Base-by-base conservation (phyloP, 1,284 basidiomycete species). In the Leccinum subatratum region DNA sequence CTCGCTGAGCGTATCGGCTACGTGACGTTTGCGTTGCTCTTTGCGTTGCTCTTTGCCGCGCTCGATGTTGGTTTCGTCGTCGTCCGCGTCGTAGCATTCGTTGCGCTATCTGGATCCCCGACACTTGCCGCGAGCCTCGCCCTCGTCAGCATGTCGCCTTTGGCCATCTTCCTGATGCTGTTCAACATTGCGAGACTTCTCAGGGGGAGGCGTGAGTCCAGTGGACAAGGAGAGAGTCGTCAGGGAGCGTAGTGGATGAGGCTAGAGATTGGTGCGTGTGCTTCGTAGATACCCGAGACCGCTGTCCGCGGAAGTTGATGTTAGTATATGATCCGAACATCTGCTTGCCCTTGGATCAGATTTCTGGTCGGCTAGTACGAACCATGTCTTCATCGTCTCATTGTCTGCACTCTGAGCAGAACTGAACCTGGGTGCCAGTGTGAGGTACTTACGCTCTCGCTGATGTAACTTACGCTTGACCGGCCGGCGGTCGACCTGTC, bases 1-100 rank as follows among this genome's bases (percentile, higher is more conserved):
- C 61, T 59, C 8, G 69, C 18, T 11, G 58, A 71, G 4, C 11
- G 6, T 2, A 66, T 68, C 8, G 73, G 74, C 3, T 67, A 70
- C 8, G 48, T 25, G 45, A 68, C 60, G 11, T 60, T 60, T 16
- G 11, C 59, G 20, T 48, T 39, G 39, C 66, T 62, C 4, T 71
- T 75, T 58, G 66, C 72, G 2, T 48, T 73, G 4, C 25, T 74
- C 4, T 61, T 76, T 54, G 67, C 54, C 1, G 5, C 70, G 28
- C 73, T 74, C 45, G 74, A 74, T 37, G 22, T 74, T 45, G 73
- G 72, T 0, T 64, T 51, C 20, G 18, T 72, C 48, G 20, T 72
- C 39, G 65, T 76, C 16, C 73, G 67, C 48, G 14, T 74, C 16
- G 57, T 64, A 0, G 69, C 54, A 32, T 14, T 76, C 11, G 54